Evolutionary conservation across 2,329 filamentous ascomycete genomes (phyloP).

Genomic region (Orbilia javanica): DNA sequence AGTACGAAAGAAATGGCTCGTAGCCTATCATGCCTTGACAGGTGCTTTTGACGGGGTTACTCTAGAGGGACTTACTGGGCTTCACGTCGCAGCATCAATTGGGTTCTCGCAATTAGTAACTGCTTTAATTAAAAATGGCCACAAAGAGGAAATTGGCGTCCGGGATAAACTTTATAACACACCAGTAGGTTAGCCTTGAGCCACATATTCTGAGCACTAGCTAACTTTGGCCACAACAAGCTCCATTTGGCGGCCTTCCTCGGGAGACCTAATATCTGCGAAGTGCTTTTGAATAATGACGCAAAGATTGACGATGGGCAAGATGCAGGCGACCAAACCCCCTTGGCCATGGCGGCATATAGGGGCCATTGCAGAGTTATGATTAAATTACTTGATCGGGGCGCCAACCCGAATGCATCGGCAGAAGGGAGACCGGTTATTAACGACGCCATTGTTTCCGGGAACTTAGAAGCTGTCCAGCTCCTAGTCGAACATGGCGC

Average conservation of each 20-base stretch:
- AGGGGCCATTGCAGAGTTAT: slow-evolving; percentile 66
- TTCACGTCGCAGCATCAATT: slow-evolving; percentile 66
- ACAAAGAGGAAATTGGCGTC: slow-evolving; percentile 64
- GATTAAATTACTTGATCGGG: slow-evolving; percentile 65
- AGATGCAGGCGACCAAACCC: slow-evolving; percentile 64
- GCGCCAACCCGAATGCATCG: slow-evolving; percentile 65
- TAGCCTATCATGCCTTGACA: slow-evolving; percentile 64
- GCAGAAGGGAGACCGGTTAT: slow-evolving; percentile 64
- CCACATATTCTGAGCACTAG: background rate
- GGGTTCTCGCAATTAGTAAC: slow-evolving; percentile 66
- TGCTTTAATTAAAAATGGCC: slow-evolving; percentile 65
- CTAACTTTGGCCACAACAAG: slow-evolving; percentile 30
- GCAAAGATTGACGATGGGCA: slow-evolving; percentile 64
- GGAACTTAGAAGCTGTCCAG: slow-evolving; percentile 66
- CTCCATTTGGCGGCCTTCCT: slow-evolving; percentile 64
- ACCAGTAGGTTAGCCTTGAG: slow-evolving; percentile 63
- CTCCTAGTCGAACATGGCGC: slow-evolving; percentile 66
- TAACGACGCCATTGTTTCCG: slow-evolving; percentile 66
- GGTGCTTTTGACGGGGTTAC: slow-evolving; percentile 63
- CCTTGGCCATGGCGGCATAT: slow-evolving; percentile 66
- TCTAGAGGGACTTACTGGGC: slow-evolving; percentile 63
- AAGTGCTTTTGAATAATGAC: slow-evolving; percentile 64
- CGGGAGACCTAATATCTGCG: slow-evolving; percentile 64
- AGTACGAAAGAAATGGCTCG: slow-evolving; percentile 65
- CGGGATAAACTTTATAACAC: slow-evolving; percentile 63